phyloP scores from a whole-genome alignment of 805 yeast species.

The Alloascoidea hylecoeti region DNA sequence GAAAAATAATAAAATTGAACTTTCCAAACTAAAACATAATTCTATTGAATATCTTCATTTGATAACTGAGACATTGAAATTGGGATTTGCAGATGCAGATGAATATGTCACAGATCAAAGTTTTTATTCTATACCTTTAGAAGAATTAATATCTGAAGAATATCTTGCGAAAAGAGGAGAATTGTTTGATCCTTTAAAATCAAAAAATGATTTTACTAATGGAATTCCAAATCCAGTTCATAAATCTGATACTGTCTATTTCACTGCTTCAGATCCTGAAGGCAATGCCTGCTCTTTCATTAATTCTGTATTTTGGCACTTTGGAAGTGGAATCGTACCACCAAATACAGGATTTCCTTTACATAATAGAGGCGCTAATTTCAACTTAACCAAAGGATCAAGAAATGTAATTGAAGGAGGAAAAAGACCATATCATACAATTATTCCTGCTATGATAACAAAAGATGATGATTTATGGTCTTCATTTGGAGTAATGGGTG shows the following conservation, averaged over 20 bases:
- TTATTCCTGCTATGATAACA: conserved; percentile 73
- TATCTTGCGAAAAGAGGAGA: conserved; percentile 37
- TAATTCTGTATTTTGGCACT: conserved; percentile 54
- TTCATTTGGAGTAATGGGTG: conserved; percentile 77
- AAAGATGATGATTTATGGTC: conserved; percentile 40
- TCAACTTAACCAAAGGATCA: conserved; percentile 41
- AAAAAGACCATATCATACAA: conserved; percentile 72
- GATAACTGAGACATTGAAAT: conserved; percentile 55
- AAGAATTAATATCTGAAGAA: conserved; percentile 28
- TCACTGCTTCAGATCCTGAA: conserved; percentile 45
- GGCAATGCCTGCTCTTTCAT: conserved; percentile 80
- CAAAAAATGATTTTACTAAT: conserved; percentile 26
- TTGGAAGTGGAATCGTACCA: conserved; percentile 62
- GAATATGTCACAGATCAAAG: conserved; percentile 61
- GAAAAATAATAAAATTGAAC: conserved; percentile 21
- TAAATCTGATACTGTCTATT: conserved; percentile 60
- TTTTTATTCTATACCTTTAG: too few relatives aligned
- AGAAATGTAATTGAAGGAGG: conserved; percentile 51
- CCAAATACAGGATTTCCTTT: conserved; percentile 45
- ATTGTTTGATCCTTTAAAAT: conserved; percentile 25
- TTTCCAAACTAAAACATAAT: conserved; percentile 33
- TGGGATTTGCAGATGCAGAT: conserved; percentile 64
- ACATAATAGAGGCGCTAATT: conserved; percentile 70
- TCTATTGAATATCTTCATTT: conserved; percentile 58
- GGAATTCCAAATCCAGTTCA: conserved; percentile 43